These are phyloP conservation scores for Aquilaria yunnanensis DNA, from an alignment of 345 rosid genomes.

Conservation along the genomic window DNA sequence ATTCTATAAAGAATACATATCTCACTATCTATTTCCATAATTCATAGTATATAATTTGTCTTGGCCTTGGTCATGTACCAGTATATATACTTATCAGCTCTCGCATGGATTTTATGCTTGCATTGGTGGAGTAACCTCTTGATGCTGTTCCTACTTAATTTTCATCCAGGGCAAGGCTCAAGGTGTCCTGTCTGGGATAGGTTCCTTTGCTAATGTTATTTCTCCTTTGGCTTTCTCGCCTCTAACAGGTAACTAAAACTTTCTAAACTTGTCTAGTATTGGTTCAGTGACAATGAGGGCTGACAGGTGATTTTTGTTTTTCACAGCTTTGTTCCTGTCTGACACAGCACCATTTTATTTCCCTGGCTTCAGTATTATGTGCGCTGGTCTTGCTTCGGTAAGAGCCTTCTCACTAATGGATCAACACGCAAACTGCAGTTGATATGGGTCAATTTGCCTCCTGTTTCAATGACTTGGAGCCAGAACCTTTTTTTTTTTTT, in stretches of 20 bases:
- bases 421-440: no score
- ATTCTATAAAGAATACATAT: no score
- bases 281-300: neutral
- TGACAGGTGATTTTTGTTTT: conserved; percentile 10
- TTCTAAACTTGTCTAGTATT: neutral
- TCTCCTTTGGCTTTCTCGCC: conserved; percentile 81
- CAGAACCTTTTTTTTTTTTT: no score
- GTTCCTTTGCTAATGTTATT: conserved; percentile 61
- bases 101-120: no score
- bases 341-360: conserved; percentile 70
- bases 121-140: no score
- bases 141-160: neutral
- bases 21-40: no score
- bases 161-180: conserved; percentile 79
- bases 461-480: no score
- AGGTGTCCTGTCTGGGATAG: conserved; percentile 80
- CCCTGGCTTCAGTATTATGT: conserved; percentile 94
- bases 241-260: conserved; percentile 49
- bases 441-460: no score
- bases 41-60: no score
- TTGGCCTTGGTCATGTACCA: no score
- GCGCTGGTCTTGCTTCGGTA: conserved; percentile 62
- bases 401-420: conserved; percentile 10
- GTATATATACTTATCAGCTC: no score
- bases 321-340: conserved; percentile 78